A percentile compares a stretch with the other conserved stretches of the same genome.
Conservation (phyloP, 208 protist species). For the Leishmania tarentolae region DNA sequence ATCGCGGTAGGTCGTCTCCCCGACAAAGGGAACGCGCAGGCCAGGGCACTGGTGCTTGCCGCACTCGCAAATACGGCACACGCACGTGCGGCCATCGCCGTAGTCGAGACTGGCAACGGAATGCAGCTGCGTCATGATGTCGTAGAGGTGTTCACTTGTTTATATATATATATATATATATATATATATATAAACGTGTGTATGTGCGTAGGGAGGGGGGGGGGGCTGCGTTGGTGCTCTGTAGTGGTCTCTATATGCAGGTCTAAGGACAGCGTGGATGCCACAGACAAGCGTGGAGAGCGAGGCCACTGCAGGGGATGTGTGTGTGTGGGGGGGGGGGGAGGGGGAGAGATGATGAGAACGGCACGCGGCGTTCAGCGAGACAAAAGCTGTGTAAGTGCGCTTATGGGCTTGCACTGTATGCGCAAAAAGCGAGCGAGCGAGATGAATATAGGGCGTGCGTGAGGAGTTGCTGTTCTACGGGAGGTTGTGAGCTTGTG, state of each 20-base stretch:
- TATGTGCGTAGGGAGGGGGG: neutral
- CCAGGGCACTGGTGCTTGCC: constrained; percentile 85
- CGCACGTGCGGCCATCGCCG: constrained; percentile 86
- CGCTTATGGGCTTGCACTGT: neutral
- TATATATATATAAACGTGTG: neutral
- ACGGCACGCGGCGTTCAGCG: neutral
- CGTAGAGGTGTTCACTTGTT: neutral
- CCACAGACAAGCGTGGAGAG: neutral
- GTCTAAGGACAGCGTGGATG: neutral
- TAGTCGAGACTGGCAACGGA: constrained; percentile 88
- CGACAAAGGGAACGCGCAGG: constrained; percentile 78
- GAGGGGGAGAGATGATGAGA: neutral
- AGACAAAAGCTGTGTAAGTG: neutral
- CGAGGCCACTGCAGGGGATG: neutral
- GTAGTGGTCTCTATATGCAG: neutral
- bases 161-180: neutral
- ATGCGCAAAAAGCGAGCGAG: neutral
- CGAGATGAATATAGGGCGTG: neutral
- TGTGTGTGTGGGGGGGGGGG: neutral
- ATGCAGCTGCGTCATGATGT: constrained; percentile 83
- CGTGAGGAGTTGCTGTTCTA: neutral
- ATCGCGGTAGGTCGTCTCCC: constrained; percentile 86
- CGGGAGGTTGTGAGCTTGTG: neutral
- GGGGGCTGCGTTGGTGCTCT: neutral
- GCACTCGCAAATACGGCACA: constrained; percentile 89